Evolutionary conservation across 1,139 yeast genomes (phyloP).

Genomic region (Hyphopichia wangnamkhiaoensis): DNA sequence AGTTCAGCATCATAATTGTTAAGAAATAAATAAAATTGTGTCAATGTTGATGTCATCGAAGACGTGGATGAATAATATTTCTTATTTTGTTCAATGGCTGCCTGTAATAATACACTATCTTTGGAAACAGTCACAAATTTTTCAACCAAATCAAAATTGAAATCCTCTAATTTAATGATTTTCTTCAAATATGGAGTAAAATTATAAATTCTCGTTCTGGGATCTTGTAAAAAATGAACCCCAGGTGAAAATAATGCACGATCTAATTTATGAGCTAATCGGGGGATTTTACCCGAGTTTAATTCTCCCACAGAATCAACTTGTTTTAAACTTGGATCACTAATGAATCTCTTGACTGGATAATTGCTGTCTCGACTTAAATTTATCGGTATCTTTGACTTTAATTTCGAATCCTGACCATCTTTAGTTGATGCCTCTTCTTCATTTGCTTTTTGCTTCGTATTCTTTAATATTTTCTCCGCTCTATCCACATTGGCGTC

Average conservation of each 20-base stretch:
- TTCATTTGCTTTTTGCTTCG: background rate
- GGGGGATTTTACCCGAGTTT: slow-evolving; percentile 31
- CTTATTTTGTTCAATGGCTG: slow-evolving; percentile 45
- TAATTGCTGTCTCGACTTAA: no score
- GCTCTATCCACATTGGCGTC: background rate
- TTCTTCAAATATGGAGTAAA: slow-evolving; percentile 62
- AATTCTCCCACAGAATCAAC: slow-evolving; percentile 25
- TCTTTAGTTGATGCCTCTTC: background rate
- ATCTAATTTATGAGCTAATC: slow-evolving; percentile 63
- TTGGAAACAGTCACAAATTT: slow-evolving; percentile 67
- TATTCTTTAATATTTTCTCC: background rate
- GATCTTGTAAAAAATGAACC: slow-evolving; percentile 76
- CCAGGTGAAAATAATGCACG: slow-evolving; percentile 80
- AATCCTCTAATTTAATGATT: slow-evolving; percentile 67
- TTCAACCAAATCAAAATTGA: slow-evolving; percentile 60
- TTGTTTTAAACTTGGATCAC: slow-evolving; percentile 9
- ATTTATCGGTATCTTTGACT: no score
- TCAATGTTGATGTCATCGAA: slow-evolving; percentile 75
- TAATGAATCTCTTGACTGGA: no score
- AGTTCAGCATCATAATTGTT: slow-evolving; percentile 40
- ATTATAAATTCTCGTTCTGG: slow-evolving; percentile 71
- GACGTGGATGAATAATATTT: slow-evolving; percentile 81
- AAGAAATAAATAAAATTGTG: slow-evolving; percentile 76
- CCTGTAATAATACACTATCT: slow-evolving; percentile 51
- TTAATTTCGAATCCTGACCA: background rate